Percentiles rank a stretch among this genome's conserved stretches.
phyloP scores from a whole-genome alignment of 306 rosid species.

The Morella rubra region DNA sequence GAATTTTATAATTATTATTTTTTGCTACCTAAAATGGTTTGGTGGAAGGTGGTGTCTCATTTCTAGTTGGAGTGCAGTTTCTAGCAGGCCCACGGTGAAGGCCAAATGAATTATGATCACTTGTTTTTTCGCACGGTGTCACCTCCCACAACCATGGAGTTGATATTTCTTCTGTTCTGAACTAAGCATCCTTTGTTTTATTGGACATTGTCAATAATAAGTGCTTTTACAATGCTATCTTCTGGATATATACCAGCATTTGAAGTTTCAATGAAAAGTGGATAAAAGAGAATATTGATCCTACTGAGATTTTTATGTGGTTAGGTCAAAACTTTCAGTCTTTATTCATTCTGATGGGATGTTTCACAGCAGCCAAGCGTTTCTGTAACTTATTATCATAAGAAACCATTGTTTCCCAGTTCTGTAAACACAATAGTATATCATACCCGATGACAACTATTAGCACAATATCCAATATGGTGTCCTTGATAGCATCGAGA shows the following conservation, averaged over 20 bases:
- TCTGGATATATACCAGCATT: not conserved
- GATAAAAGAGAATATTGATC: too few species aligned
- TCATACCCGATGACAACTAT: constrained; percentile 9
- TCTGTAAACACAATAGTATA: not conserved
- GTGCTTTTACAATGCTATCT: not conserved
- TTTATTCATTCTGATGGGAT: too few species aligned
- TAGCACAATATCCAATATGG: constrained; percentile 13
- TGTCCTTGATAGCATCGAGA: constrained; percentile 12
- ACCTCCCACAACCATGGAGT: not conserved
- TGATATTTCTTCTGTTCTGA: not conserved
- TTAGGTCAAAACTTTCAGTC: too few species aligned
- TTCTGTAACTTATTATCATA: too few species aligned
- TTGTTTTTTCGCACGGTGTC: not conserved
- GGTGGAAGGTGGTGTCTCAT: not conserved
- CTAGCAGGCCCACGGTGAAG: constrained; percentile 3
- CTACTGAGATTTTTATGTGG: too few species aligned
- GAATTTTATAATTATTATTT: too few species aligned
- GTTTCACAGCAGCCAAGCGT: too few species aligned
- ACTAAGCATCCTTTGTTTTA: not conserved
- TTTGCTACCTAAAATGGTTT: too few species aligned
- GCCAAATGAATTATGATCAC: not conserved
- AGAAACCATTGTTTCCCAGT: not conserved
- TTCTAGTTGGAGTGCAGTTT: not conserved
- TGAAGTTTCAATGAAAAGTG: not conserved
- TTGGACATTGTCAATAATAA: not conserved